A percentile compares a stretch with the other conserved stretches of the same genome.
Evolutionary conservation across 306 rosid genomes (phyloP).

Genomic region (Alnus rubra): DNA sequence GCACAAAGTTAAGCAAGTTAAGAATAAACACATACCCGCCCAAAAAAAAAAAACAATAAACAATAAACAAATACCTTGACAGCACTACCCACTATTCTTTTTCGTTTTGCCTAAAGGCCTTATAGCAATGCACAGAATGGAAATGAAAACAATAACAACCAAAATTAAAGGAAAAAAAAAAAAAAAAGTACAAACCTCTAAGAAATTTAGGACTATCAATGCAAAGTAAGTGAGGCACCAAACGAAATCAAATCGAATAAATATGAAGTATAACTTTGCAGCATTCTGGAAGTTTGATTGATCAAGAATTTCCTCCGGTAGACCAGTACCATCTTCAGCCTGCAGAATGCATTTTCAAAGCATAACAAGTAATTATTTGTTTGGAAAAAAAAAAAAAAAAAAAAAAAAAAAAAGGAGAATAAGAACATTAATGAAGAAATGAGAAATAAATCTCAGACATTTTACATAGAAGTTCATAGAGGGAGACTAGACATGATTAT

Average conservation of each 20-base stretch:
- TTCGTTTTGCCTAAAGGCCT: not conserved
- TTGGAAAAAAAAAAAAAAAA: not conserved
- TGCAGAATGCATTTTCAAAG: conserved; percentile 48
- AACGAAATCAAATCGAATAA: conserved; percentile 39
- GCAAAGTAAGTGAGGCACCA: conserved; percentile 82
- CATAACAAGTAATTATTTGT: conserved; percentile 25
- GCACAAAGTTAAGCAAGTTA: conserved; percentile 32
- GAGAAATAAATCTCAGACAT: not conserved
- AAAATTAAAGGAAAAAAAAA: conserved; percentile 18
- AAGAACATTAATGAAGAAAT: not conserved
- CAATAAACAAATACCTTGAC: conserved; percentile 14
- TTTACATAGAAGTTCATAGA: not conserved
- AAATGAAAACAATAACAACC: conserved; percentile 10
- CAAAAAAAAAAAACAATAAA: too few relatives aligned
- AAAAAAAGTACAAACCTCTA: conserved; percentile 63
- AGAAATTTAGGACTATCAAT: conserved; percentile 71
- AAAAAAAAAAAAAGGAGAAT: not conserved
- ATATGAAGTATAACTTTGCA: conserved; percentile 68
- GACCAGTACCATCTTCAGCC: conserved; percentile 95
- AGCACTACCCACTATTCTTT: conserved; percentile 7
- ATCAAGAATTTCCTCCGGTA: conserved; percentile 88
- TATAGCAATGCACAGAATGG: not conserved
- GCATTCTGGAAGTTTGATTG: conserved; percentile 66
- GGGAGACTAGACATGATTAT: too few relatives aligned
- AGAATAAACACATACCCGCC: not conserved